These are phyloP conservation scores for Backusella psychrophila DNA, from an alignment of 192 early-diverging fungal genomes.

Conservation along the genomic window DNA sequence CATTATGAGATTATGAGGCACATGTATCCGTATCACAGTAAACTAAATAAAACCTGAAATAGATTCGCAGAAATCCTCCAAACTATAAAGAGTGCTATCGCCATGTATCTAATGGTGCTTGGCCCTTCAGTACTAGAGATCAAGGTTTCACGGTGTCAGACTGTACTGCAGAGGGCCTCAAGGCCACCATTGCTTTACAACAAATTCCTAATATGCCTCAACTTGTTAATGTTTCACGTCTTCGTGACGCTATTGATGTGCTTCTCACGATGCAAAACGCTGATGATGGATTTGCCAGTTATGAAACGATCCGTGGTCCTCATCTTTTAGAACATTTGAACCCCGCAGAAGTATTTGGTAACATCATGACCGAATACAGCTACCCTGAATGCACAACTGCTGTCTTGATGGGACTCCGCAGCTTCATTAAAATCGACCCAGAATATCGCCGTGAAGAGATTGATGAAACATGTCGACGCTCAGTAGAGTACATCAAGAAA, in stretches of 20 bases:
- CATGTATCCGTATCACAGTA: neutral
- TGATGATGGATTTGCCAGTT: conserved; percentile 91
- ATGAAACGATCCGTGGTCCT: conserved; percentile 83
- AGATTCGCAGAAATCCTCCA: conserved; percentile 73
- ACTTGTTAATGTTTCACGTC: conserved; percentile 65
- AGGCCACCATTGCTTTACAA: conserved; percentile 75
- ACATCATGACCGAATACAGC: conserved; percentile 95
- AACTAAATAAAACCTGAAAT: neutral
- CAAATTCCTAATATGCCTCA: conserved; percentile 52
- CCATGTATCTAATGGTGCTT: conserved; percentile 86
- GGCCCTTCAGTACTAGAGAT: conserved; percentile 93
- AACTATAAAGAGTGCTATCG: conserved; percentile 73
- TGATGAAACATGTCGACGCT: conserved; percentile 48
- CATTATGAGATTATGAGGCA: neutral
- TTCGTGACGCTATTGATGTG: conserved; percentile 87
- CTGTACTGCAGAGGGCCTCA: conserved; percentile 91
- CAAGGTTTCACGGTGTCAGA: conserved; percentile 97
- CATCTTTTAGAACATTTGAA: conserved; percentile 84
- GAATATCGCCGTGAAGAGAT: conserved; percentile 83
- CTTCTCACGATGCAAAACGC: conserved; percentile 90
- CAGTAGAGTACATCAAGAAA: conserved; percentile 72
- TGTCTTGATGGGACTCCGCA: conserved; percentile 79
- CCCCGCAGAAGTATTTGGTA: conserved; percentile 97
- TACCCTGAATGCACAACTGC: conserved; percentile 98
- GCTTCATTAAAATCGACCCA: conserved; percentile 74